Evolutionary conservation across 2,329 filamentous ascomycete genomes (phyloP).

Genomic region (Chaetomium sp.): DNA sequence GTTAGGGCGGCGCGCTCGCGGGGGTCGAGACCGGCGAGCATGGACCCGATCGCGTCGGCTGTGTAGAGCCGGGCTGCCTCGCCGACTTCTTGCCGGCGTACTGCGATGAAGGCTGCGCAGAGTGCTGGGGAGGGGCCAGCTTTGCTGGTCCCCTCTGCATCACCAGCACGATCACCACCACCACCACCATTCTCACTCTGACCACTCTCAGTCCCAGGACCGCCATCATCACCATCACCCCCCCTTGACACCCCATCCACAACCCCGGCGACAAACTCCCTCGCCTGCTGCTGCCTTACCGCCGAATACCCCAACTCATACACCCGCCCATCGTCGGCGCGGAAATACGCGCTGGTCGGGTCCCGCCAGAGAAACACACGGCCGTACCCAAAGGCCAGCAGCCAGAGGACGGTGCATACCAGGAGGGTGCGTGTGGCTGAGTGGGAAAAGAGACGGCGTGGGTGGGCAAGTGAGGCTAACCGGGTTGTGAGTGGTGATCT

Average conservation of each 20-base stretch:
- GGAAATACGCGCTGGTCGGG: slow-evolving; percentile 18
- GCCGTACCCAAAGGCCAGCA: slow-evolving; percentile 14
- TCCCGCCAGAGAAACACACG: slow-evolving; percentile 17
- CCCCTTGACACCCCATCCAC: not conserved
- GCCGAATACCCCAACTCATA: slow-evolving; percentile 17
- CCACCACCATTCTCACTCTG: not conserved
- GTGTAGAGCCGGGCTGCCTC: slow-evolving; percentile 11
- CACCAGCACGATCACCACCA: no score
- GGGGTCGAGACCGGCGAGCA: slow-evolving; percentile 13
- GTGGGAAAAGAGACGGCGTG: not conserved
- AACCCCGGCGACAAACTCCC: slow-evolving; percentile 10
- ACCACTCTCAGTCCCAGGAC: no score
- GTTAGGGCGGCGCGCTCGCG: slow-evolving; percentile 13
- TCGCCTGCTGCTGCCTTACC: slow-evolving; percentile 9
- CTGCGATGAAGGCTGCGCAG: slow-evolving; percentile 15
- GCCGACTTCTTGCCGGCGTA: slow-evolving; percentile 8
- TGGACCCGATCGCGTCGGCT: slow-evolving; percentile 13
- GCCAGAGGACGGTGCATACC: slow-evolving; percentile 9
- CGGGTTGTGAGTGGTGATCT: no score
- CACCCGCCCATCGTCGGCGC: slow-evolving; percentile 6
- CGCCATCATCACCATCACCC: no score
- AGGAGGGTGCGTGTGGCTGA: slow-evolving; percentile 6
- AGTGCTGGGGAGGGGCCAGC: slow-evolving; percentile 8
- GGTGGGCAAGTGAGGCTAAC: not conserved
- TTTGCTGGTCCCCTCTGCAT: no score